Evolutionary conservation across 768 basidiomycete species (phyloP).

Genomic region (Termitomyces sp.): DNA sequence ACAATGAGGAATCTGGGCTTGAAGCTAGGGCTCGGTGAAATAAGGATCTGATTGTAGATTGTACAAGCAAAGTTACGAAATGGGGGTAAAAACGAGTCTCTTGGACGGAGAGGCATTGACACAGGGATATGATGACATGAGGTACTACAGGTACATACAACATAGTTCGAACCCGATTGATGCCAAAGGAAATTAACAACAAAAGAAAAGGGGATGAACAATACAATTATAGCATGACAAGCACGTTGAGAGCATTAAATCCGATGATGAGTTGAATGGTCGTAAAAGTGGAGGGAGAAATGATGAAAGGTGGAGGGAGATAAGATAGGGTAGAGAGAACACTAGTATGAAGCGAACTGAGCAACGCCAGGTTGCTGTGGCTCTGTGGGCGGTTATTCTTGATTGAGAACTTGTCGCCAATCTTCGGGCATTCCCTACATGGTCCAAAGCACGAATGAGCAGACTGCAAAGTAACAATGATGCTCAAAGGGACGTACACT

Average conservation of each 20-base stretch:
- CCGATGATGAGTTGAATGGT: background rate
- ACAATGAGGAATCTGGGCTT: background rate
- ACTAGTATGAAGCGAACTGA: background rate
- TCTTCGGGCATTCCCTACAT: slow-evolving; percentile 19
- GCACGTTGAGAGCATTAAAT: background rate
- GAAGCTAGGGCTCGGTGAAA: background rate
- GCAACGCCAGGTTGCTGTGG: slow-evolving; percentile 3
- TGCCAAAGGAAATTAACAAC: background rate
- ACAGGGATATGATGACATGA: background rate
- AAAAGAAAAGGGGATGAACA: background rate
- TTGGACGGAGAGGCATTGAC: background rate
- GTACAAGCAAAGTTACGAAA: background rate
- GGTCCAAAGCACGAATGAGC: background rate
- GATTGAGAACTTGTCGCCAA: slow-evolving; percentile 10
- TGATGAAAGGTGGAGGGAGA: background rate
- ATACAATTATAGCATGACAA: background rate
- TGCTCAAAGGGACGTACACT: slow-evolving; percentile 9
- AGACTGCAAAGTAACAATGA: background rate
- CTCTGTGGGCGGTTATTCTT: background rate
- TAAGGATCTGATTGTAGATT: background rate
- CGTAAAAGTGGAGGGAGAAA: background rate
- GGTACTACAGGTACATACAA: slow-evolving; percentile 5
- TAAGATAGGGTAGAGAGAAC: no score
- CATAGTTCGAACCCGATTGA: background rate
- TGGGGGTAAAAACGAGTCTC: background rate